Conservation (phyloP, 345 rosid species). For the Pistacia integerrima region DNA sequence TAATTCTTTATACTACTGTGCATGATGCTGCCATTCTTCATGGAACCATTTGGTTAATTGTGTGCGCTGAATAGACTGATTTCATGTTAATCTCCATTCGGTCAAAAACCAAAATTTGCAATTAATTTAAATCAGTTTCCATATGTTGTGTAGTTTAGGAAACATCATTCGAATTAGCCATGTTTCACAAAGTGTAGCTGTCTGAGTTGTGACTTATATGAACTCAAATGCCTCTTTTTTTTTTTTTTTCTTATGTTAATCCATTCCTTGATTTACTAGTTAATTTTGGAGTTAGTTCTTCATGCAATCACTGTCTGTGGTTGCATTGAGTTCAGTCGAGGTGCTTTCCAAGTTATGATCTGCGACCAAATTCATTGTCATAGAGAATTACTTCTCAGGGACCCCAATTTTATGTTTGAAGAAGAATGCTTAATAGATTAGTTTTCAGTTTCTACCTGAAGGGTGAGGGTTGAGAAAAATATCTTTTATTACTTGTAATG, state of each 20-base stretch:
- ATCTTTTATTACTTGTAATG: neutral
- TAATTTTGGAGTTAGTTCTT: no score
- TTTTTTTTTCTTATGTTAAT: neutral
- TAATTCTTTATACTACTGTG: neutral
- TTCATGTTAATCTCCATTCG: neutral
- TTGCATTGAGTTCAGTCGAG: neutral
- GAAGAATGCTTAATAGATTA: neutral
- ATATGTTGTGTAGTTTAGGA: neutral
- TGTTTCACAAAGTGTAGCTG: neutral
- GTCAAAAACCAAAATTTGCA: neutral
- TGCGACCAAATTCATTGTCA: neutral
- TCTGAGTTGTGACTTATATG: slow-evolving; percentile 6
- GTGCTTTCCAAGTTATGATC: neutral
- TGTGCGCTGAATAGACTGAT: neutral
- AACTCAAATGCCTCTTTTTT: no score
- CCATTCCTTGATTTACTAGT: neutral
- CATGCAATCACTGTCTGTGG: neutral
- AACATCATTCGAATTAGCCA: neutral
- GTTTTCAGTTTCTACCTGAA: slow-evolving; percentile 2
- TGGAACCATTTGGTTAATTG: neutral
- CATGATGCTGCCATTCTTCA: neutral
- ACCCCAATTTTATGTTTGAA: neutral
- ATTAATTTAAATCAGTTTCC: neutral
- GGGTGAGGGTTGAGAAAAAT: neutral
- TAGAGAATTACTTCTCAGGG: neutral